Base-by-base conservation (phyloP, 2,329 filamentous ascomycete species). In the Fusarium duplospermum region DNA sequence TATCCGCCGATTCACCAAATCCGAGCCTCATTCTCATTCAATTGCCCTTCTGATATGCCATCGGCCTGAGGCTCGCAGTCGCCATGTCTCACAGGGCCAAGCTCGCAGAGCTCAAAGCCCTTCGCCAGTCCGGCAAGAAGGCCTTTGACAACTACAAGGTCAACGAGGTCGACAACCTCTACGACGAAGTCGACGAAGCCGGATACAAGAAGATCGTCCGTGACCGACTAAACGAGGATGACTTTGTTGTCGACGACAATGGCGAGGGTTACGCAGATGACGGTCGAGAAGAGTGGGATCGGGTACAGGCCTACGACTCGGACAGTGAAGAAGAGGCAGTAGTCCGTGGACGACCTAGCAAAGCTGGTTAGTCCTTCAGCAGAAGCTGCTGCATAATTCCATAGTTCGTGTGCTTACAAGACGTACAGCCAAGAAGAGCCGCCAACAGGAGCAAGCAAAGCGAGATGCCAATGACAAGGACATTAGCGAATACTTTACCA, bases 201-300 rank as follows among this genome's bases (percentile, higher is more conserved):
- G 93, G 94, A 61, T 99, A 99, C 87, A 98, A 98, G 86, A 97
- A 97, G 82, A 93, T 98, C 75, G 95, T 99, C 16, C 91, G 96
- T 47, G 91, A 93, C 65, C 92, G 96, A 56, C 87, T 99, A 61
- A 94, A 98, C 80, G 89, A 97, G 79, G 96, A 99, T 78, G 96
- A 99, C 84, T 99, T 99, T 80, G 96, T 99, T 62, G 95, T 99
- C 69, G 96, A 98, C 86, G 96, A 99, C 85, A 97, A 98, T 85
- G 96, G 96, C 80, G 94, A 96, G 81, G 96, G 96, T 40, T 99
- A 99, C 80, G 96, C 94, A 75, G 96, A 98, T 81, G 96, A 98
- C 80, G 96, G 96, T 70, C 92, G 96, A 64, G 95, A 98, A 84
- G 96, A 98, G 78, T 96, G 96, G 95, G 92, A 96, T 83, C 90